Evolutionary conservation across 495 filamentous ascomycete species (phyloP), one percentile per base, ranked within the genome.

Genomic region (Lophium mytilinum): DNA sequence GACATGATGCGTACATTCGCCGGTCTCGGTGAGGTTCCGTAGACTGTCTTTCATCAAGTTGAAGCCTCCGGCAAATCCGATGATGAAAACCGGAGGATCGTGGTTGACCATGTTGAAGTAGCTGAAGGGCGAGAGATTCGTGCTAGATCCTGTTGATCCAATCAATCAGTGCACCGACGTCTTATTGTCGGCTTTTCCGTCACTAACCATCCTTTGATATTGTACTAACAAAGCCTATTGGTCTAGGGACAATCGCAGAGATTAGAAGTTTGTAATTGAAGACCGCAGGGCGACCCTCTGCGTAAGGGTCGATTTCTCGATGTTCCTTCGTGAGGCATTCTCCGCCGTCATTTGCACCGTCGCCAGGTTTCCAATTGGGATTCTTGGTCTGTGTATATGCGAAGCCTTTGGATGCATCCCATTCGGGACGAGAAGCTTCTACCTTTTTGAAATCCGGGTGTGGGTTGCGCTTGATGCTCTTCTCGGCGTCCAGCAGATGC

Each of bases 231-330:
- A 85, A 81, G 9, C 81, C 82, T 58, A 86, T 80, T 2, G 92
- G 93, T 18, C 92, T 79, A 0, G 92, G 92, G 19, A 94, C 81
- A 61, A 97, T 84, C 24, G 83, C 87, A 1, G 82, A 87, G 70
- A 96, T 95, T 15, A 96, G 76, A 10, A 96, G 82, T 73, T 95
- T 95, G 76, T 97, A 97, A 74, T 96, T 96, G 66, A 79, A 83
- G 0, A 75, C 70, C 0, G 80, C 68, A 0, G 84, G 81, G 0
- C 92, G 79, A 19, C 84, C 85, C 14, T 83, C 74, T 42, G 77
- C 83, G 64, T 91, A 83, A 8, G 92, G 92, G 72, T 96, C 84
- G 59, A 97, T 93, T 60, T 84, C 75, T 45, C 93, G 70, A 66
- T 94, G 89, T 12, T 79, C 71, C 55, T 80, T 77, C 41, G 78